Conservation (phyloP, 1,284 basidiomycete genomes). For the Cutaneotrichosporon cutaneum region DNA sequence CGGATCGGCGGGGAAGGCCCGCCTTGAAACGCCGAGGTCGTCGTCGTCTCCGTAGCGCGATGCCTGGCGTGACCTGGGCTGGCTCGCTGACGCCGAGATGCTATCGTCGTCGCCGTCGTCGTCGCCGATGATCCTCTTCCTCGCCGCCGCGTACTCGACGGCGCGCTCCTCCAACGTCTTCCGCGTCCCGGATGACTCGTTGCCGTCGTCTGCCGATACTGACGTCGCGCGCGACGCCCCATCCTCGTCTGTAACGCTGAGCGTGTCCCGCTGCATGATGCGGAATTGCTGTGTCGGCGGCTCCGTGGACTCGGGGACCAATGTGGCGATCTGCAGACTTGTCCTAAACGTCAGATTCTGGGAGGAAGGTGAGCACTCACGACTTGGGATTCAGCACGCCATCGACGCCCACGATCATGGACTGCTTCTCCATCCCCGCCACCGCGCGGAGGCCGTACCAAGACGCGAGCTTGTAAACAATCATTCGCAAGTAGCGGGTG, state of each 20-base stretch:
- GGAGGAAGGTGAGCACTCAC: slow-evolving; percentile 21
- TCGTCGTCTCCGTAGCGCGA: slow-evolving; percentile 29
- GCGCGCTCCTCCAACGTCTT: slow-evolving; percentile 48
- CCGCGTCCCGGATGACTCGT: slow-evolving; percentile 19
- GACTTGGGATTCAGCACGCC: slow-evolving; percentile 36
- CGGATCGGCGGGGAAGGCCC: slow-evolving; percentile 24
- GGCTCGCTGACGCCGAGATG: slow-evolving; percentile 13
- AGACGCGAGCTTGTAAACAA: slow-evolving; percentile 49
- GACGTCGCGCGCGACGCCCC: slow-evolving; percentile 24
- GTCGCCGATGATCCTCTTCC: slow-evolving; percentile 44
- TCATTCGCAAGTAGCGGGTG: slow-evolving; percentile 48
- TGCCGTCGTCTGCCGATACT: slow-evolving; percentile 23
- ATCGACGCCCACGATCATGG: slow-evolving; percentile 39
- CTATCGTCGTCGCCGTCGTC: slow-evolving; percentile 24
- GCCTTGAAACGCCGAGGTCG: slow-evolving; percentile 43
- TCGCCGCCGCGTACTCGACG: slow-evolving; percentile 40
- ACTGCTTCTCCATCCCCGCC: slow-evolving; percentile 19
- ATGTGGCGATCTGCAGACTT: slow-evolving; percentile 18
- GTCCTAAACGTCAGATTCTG: slow-evolving; percentile 27
- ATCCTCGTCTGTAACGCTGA: slow-evolving; percentile 20
- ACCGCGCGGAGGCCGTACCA: slow-evolving; percentile 49
- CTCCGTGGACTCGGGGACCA: slow-evolving; percentile 24
- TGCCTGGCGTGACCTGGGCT: slow-evolving; percentile 20
- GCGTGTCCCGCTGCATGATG: slow-evolving; percentile 43
- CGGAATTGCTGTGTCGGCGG: slow-evolving; percentile 38